phyloP scores from a whole-genome alignment of 2,329 filamentous ascomycete genomes.

The Botrytis fabae region DNA sequence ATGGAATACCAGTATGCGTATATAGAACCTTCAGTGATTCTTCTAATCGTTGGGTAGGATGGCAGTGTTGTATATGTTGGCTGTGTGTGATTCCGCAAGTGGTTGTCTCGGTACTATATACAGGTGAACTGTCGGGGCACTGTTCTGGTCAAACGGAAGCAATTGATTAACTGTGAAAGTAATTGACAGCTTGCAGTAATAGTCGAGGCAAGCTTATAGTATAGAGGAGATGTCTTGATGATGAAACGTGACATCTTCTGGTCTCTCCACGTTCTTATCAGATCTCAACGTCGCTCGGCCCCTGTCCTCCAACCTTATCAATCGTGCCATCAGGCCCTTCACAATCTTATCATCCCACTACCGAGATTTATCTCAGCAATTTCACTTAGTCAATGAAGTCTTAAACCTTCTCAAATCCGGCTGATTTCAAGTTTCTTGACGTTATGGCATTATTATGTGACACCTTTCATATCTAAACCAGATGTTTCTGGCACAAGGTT shows the following conservation, averaged over 20 bases:
- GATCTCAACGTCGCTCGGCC: background rate
- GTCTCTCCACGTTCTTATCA: constrained; percentile 10
- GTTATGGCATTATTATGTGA: background rate
- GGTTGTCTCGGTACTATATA: background rate
- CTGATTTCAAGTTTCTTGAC: background rate
- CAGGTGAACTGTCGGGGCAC: background rate
- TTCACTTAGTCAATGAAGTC: too few species aligned
- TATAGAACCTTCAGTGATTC: background rate
- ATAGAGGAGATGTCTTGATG: background rate
- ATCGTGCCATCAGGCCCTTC: background rate
- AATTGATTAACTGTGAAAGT: background rate
- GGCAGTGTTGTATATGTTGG: background rate
- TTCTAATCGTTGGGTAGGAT: background rate
- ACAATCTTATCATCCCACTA: constrained; percentile 6
- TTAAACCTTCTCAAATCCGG: background rate
- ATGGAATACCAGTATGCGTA: background rate
- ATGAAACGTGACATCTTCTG: constrained; percentile 9
- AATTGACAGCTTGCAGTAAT: background rate
- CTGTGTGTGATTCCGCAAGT: background rate
- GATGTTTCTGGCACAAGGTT: background rate
- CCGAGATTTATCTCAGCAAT: background rate
- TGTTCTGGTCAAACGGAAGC: background rate
- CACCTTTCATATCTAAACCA: background rate
- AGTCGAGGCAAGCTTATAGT: background rate
- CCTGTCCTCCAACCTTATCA: background rate